A percentile compares a stretch with the other conserved stretches of the same genome.
These are phyloP conservation scores for Lavandula angustifolia DNA, from an alignment of 257 asterid genomes.

Conservation along the genomic window DNA sequence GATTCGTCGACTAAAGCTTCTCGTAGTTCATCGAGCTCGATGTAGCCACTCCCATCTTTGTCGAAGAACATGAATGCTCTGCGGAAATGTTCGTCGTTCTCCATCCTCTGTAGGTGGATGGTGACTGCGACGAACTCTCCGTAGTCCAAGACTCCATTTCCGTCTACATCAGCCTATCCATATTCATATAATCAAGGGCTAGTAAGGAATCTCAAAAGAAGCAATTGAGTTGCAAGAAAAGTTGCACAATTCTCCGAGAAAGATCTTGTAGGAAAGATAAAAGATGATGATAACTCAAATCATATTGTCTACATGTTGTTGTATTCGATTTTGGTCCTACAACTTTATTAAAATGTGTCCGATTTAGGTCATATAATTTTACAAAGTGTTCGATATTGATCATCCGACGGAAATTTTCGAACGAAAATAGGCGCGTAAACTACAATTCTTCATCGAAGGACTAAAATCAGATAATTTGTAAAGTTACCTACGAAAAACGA, in stretches of 20 bases:
- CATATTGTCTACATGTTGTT: neutral
- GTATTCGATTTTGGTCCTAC: no score
- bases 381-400: no score
- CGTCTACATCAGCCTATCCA: conserved; percentile 91
- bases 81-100: conserved; percentile 87
- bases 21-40: conserved; percentile 79
- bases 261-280: neutral
- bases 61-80: conserved; percentile 91
- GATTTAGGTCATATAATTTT: no score
- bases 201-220: neutral
- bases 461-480: no score
- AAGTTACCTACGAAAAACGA: no score
- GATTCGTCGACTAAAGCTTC: conserved; percentile 81
- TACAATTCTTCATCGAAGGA: no score
- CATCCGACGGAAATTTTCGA: no score
- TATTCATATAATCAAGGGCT: conserved; percentile 19
- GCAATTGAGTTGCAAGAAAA: neutral
- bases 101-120: conserved; percentile 92
- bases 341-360: no score
- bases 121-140: conserved; percentile 98
- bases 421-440: no score
- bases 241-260: no score
- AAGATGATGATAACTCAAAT: neutral
- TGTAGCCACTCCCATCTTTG: conserved; percentile 81
- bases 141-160: conserved; percentile 90